Evolutionary conservation across 2,329 filamentous ascomycete genomes (phyloP), one percentile per base, ranked within the genome.

Genomic region (Venturia carpophila): DNA sequence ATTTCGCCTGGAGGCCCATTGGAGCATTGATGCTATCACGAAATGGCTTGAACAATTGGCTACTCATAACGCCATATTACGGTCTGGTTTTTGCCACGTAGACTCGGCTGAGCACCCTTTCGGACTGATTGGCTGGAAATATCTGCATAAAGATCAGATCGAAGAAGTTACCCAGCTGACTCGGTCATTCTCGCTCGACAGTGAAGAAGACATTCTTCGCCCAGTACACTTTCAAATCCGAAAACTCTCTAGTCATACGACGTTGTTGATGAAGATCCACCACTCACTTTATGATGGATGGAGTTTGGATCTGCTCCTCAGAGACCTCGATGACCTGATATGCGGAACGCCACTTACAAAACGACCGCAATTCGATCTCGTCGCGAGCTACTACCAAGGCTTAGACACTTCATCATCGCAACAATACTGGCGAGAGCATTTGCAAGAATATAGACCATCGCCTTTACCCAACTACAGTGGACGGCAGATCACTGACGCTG

Each of bases 231-330:
- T 91, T n/a, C 82, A 90, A 66, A 75, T 92, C 1, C 69, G 69
- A 15, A 61, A 68, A 63, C 41, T 63, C 9, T 21, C 68, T 21
- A 62, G 71, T 5, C 65, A 68, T 60, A 41, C 69, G 77, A 4
- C 73, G 73, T 66, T 74, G 1, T 70, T 83, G 13, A 64, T 90
- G 56, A 80, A 87, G 15, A 78, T 95, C 0, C 92, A 96, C 72
- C 92, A 97, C 75, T 86, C 90, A 0, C 73, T 95, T 0, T 97
- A 96, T 71, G 92, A 97, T 74, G 92, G 92, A n/a, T 97, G 92
- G 92, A 92, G 91, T 0, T 82, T 92, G 71, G 89, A 96, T 63
- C 78, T 93, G 39, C 75, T 95, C 0, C 72, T 90, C 17, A 77
- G 82, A 34, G 91, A 96, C 72, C 76, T 96, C 5, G 79, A 82